Evolutionary conservation across 441 rosid species (phyloP), one percentile per base, ranked within the genome.

Genomic region (Erodium moschatum): DNA sequence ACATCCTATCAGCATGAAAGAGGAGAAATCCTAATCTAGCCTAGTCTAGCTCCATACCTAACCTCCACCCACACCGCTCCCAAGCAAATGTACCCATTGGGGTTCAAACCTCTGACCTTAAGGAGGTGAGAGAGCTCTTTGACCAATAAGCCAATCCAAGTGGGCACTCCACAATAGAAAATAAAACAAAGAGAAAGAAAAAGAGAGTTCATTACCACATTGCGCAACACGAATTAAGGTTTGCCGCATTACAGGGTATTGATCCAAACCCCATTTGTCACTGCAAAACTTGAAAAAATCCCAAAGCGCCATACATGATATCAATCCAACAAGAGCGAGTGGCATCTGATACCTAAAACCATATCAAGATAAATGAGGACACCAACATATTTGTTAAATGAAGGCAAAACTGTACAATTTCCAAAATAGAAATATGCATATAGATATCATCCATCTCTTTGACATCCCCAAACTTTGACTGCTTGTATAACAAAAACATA

Each of bases 291-390:
- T 89, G 85, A 93, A 85, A 19, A 85, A 67, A 74, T 91, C 97
- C 98, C 97, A 93, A 66, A 93, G 75, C 2, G 85, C 96, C 84
- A 93, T 86, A 77, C 96, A 82, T 64, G 88, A 85, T 66, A 89
- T 50, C 80, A 91, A 74, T 70, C 97, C 97, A 64, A 85, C 79
- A 68, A 93, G 91, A 58, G 98, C 90, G 67, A 89, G 81, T 8
- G 96, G 96, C 90, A 91, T 91, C 77, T 89, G 96, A 78, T 91
- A 93, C 79, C 97, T 91, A 65, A 61, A 63, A 20, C 68, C 69
- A 64, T 69, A 71, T 60, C 3, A 66, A 52, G 38, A 67, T 72
- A 44, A 44, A 50, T 50, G 38, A 62, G 33, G 48, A 24, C 29
- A 65, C 12, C 35, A 61, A 7, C 29, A 33, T 64, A 63, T 11